Base-by-base conservation (phyloP, 2,329 filamentous ascomycete species). In the Paraphaeosphaeria minitans region DNA sequence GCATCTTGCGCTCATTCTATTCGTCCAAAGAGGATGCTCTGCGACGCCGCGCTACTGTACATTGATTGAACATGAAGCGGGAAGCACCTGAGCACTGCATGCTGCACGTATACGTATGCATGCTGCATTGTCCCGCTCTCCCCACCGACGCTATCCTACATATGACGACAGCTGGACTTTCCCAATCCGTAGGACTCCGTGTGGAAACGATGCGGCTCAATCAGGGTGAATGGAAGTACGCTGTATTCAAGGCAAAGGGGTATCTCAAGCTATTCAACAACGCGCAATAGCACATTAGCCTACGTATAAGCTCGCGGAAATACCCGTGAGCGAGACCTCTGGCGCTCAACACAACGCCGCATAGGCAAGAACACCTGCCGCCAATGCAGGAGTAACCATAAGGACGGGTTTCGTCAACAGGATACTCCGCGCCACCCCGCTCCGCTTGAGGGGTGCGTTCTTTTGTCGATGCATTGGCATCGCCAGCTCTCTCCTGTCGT, bases 401-500 rank as follows among this genome's bases (percentile, higher is more conserved):
- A 67, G 52, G 19, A 61, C 41, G 33, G 60, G 57, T 52, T 61
- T 27, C 19, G 63, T 58, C 53, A 63, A 55, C 51, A 48, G 56
- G 55, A 53, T 57, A 55, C 22, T 58, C 56, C 59, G 59, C 48
- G 50, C 58, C 37, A 59, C 64, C 57, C 59, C 61, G 51, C 65
- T 69, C 55, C 64, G 37, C 21, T 31, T 60, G 12, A 57, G 58
- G 57, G 68, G 61, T 57, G 66, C 60, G 21, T 65, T 51, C 47
- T 63, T 66, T 43, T 46, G 21, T 16, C 60, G 62, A 58, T 61
- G 64, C 49, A 60, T 56, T 49, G 67, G 60, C 24, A 64, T 62
- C 50, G 65, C 63, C 58, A 73, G 69, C 12, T 48, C 52, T 21
- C 59, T 56, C 5, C 67, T 66, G 39, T 73, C 59, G 10, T 63